Percentiles rank a stretch among this genome's conserved stretches.
Evolutionary conservation across 2,329 filamentous ascomycete species (phyloP).

Genomic region (Cladophialophora psammophila): DNA sequence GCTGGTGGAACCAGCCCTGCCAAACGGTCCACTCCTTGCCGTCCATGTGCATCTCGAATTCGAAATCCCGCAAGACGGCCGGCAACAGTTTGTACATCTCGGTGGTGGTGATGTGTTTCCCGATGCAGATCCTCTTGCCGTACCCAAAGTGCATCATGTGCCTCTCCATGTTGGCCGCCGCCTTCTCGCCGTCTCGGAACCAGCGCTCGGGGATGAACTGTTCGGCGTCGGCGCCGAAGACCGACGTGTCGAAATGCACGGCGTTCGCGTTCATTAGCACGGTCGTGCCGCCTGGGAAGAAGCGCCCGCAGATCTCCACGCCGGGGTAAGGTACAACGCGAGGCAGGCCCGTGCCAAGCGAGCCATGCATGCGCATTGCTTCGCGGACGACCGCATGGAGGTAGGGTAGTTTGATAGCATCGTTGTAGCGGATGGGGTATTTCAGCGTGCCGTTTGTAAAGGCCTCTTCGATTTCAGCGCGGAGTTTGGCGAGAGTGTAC

Average conservation of each 20-base stretch:
- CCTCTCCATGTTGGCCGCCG: constrained; percentile 34
- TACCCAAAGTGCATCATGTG: constrained; percentile 36
- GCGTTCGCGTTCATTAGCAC: constrained; percentile 49
- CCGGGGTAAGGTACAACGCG: constrained; percentile 57
- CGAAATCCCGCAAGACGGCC: constrained; percentile 31
- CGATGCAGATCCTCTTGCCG: constrained; percentile 39
- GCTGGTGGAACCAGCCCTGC: constrained; percentile 34
- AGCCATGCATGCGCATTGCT: constrained; percentile 58
- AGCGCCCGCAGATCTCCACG: constrained; percentile 44
- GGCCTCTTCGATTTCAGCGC: constrained; percentile 56
- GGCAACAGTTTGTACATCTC: constrained; percentile 43
- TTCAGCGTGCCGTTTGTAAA: constrained; percentile 25
- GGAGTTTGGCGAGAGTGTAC: constrained; percentile 49
- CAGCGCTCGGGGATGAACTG: constrained; percentile 59
- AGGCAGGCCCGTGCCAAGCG: constrained; percentile 58
- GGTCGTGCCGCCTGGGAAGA: constrained; percentile 47
- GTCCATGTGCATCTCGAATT: constrained; percentile 27
- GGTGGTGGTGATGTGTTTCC: constrained; percentile 39
- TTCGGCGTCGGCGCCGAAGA: constrained; percentile 58
- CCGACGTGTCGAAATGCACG: constrained; percentile 48
- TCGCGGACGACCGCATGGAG: constrained; percentile 63
- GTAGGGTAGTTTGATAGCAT: constrained; percentile 47
- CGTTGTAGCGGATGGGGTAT: constrained; percentile 30
- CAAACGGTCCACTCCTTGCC: constrained; percentile 29
- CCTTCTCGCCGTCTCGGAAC: constrained; percentile 39